These are phyloP conservation scores for Ceratobasidium sp. DNA, from an alignment of 1,284 basidiomycete species.

Conservation along the genomic window DNA sequence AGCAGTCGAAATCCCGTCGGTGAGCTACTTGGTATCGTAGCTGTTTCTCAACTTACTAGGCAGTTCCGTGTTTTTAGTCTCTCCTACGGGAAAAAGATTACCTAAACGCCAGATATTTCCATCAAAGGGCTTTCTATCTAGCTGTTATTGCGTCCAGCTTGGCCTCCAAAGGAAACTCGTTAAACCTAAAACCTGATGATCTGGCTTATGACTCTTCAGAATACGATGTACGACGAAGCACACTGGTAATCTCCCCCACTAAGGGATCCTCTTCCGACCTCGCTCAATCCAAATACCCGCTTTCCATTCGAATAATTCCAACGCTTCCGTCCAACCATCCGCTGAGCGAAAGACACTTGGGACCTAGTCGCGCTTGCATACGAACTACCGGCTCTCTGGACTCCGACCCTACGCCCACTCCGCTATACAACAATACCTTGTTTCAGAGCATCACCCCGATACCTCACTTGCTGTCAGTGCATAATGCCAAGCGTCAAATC, in stretches of 20 bases:
- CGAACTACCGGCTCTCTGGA: slow-evolving; percentile 36
- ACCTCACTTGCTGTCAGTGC: slow-evolving; percentile 70
- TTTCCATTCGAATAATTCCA: slow-evolving; percentile 65
- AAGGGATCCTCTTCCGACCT: slow-evolving; percentile 52
- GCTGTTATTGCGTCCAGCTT: slow-evolving; percentile 78
- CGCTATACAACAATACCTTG: slow-evolving; percentile 80
- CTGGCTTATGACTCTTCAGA: slow-evolving; percentile 65
- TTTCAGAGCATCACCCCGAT: slow-evolving; percentile 71
- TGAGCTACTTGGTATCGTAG: slow-evolving; percentile 51
- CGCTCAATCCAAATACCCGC: slow-evolving; percentile 40
- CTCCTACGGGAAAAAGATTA: slow-evolving; percentile 97
- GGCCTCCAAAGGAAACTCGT: slow-evolving; percentile 47
- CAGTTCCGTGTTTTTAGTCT: slow-evolving; percentile 51
- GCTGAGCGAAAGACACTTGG: slow-evolving; percentile 42
- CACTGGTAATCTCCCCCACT: slow-evolving; percentile 65
- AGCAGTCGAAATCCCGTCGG: slow-evolving; percentile 85
- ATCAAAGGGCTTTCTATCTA: slow-evolving; percentile 92
- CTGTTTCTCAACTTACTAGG: slow-evolving; percentile 14
- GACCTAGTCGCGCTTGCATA: slow-evolving; percentile 10
- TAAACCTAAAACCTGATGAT: slow-evolving; percentile 57
- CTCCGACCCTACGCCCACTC: slow-evolving; percentile 58
- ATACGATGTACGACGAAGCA: slow-evolving; percentile 71
- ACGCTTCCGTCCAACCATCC: slow-evolving; percentile 63
- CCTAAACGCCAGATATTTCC: slow-evolving; percentile 87
- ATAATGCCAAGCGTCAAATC: slow-evolving; percentile 66